Base-by-base conservation (phyloP, 768 basidiomycete species). In the Mycena vulgaris region DNA sequence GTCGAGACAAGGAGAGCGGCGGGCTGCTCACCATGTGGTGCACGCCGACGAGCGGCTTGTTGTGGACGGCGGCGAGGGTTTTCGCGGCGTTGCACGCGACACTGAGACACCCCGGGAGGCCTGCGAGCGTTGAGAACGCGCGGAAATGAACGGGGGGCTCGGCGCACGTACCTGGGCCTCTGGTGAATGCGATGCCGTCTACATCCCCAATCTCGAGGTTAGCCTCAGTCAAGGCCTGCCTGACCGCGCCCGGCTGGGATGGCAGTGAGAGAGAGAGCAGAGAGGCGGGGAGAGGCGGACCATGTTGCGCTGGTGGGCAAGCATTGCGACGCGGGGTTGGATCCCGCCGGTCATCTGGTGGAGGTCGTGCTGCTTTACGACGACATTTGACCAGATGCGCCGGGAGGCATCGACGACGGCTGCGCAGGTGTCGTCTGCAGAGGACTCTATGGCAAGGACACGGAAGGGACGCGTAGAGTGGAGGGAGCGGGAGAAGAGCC, bases 371-470 rank as follows among this genome's bases (percentile, higher is more conserved):
- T 99, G 97, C 77, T 93, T 95, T 42, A 95, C 82, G 69, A 99
- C 92, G 6, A 98, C 88, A 78, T 96, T 97, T 3, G 95, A 92
- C 61, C 94, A 89, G 45, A 99, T 85, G 76, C 84, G 76, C 23
- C 89, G 87, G 10, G 88, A 83, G 1, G 92, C 93, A 23, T 89
- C 88, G 39, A 99, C 93, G 57, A 99, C 85, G 0, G 97, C 93
- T 19, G 92, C 95, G 75, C 96, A 97, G 1, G 96, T 94, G 77
- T 99, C 98, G 79, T 99, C 97, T 17, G 96, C 95, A 16, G 95
- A 96, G 2, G 92, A 92, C 80, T 98, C 96, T 40, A 97, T 75
- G 10, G 89, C 93, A 10, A 95, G 86, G 17, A 94, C 90, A 1
- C 89, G 93, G 75, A 94, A 90, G 25, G 66, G 56, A 10, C 63